Conservation (phyloP, 495 filamentous ascomycete genomes). For the Neurospora intermedia region DNA sequence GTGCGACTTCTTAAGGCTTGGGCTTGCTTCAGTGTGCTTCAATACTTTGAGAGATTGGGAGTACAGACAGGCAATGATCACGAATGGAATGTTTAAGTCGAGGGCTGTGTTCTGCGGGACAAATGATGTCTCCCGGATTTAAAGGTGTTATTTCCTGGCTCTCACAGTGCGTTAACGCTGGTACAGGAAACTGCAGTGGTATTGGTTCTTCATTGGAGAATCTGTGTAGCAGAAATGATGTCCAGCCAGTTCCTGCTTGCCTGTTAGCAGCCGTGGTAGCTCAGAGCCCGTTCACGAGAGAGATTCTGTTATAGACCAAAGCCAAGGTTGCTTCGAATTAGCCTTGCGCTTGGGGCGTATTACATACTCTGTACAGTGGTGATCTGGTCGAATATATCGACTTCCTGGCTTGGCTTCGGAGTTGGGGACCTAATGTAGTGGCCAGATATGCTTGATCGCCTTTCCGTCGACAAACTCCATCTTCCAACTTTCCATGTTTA, state of each 20-base stretch:
- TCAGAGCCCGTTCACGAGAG: no score
- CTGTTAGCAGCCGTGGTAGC: neutral
- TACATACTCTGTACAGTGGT: neutral
- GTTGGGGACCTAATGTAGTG: neutral
- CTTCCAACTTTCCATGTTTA: neutral
- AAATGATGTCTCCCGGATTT: neutral
- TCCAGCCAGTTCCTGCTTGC: no score
- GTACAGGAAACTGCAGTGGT: no score
- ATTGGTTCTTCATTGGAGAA: no score
- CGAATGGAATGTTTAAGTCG: neutral
- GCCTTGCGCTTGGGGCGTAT: no score
- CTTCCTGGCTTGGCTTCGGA: neutral
- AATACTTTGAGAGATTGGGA: neutral
- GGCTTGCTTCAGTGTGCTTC: neutral
- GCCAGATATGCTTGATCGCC: no score
- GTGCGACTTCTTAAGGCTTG: neutral
- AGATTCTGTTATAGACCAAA: no score
- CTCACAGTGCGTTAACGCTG: no score
- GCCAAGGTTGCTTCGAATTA: no score
- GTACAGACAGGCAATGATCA: neutral
- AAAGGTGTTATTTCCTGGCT: neutral
- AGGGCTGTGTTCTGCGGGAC: neutral
- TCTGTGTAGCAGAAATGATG: no score
- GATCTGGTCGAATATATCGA: neutral
- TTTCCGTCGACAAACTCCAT: neutral